A percentile compares a stretch with the other conserved stretches of the same genome.
These are phyloP conservation scores for Debaryomyces singareniensis DNA, from an alignment of 1,139 yeast genomes.

Conservation along the genomic window DNA sequence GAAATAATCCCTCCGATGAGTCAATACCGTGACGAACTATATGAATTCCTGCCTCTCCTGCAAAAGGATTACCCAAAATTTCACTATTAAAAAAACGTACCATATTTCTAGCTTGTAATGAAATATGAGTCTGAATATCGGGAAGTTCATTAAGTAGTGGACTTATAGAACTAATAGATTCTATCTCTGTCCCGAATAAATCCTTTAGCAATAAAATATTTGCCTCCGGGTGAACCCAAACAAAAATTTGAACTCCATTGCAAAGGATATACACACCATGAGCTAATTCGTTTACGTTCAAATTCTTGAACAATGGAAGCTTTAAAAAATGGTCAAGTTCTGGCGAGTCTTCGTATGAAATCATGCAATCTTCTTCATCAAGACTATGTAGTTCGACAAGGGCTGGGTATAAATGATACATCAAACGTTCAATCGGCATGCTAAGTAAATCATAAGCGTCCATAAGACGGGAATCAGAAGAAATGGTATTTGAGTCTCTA, in stretches of 20 bases:
- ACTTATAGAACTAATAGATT: conserved; percentile 37
- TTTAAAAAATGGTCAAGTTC: conserved; percentile 42
- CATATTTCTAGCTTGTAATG: conserved; percentile 60
- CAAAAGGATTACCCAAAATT: conserved; percentile 24
- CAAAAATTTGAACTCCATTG: conserved; percentile 55
- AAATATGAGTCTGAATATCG: conserved; percentile 60
- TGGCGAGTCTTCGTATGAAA: conserved; percentile 24
- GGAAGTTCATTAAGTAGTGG: conserved; percentile 63
- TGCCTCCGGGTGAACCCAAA: conserved; percentile 71
- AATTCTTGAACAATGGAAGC: conserved; percentile 45
- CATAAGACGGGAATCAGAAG: conserved; percentile 56
- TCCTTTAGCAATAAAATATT: conserved; percentile 66
- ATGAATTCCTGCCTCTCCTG: conserved; percentile 42
- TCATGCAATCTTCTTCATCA: conserved; percentile 47
- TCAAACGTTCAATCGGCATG: conserved; percentile 53
- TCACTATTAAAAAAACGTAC: conserved; percentile 43
- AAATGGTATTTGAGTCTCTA: conserved; percentile 37
- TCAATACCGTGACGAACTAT: conserved; percentile 64
- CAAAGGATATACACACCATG: conserved; percentile 79
- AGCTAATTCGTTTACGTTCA: conserved; percentile 40
- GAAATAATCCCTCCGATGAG: conserved; percentile 52
- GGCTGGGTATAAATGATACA: conserved; percentile 73
- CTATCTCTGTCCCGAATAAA: conserved; percentile 56
- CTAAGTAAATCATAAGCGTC: conserved; percentile 50
- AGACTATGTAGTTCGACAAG: conserved; percentile 69